Evolutionary conservation across 2,329 filamentous ascomycete genomes (phyloP), one percentile per base, ranked within the genome.

Genomic region (Diaporthe destruens): DNA sequence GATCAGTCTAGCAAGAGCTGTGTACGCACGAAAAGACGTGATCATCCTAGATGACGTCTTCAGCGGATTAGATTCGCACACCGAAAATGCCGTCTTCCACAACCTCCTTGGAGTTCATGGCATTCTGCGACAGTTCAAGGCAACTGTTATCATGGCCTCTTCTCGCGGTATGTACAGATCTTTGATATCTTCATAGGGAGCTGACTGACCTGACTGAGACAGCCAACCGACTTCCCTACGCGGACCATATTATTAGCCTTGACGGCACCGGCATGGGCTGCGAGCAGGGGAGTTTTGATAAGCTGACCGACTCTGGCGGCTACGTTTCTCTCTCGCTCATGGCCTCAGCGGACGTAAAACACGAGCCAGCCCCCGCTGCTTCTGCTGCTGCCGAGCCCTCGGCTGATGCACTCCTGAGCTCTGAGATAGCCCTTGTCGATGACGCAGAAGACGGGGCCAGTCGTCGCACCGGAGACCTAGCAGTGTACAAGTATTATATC

Each of bases 31-130:
- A 9, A 78, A 76, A 6, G 75, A 81, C 1, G 77, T 87, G 0
- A 20, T 86, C 1, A 42, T 88, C 2, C 76, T 88, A 0, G 86
- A 88, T 71, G 85, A 88, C 69, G 77, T 82, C 0, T 82, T 87
- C 51, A 85, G 85, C 59, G 84, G 81, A 0, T 79, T 87, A 3
- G 86, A 87, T 71, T 79, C 79, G 0, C 77, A 81, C 8, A 89
- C 87, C 0, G 80, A 84, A 16, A 76, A 81, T 11, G 75, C 78
- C 1, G 79, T 88, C 9, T 85, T 87, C 44, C 76, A 81, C 14
- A 79, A 80, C 9, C 77, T 88, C 0, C 76, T 88, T 11, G 82
- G 84, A 0, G 44, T 75, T 0, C 71, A 78, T 6, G 87, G 87
- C 0, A 71, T 88, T 1, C 76, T 87, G 1, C 81, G 81, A 14